phyloP scores from a whole-genome alignment of 2,329 filamentous ascomycete genomes.

The Verticillium klebahnii region DNA sequence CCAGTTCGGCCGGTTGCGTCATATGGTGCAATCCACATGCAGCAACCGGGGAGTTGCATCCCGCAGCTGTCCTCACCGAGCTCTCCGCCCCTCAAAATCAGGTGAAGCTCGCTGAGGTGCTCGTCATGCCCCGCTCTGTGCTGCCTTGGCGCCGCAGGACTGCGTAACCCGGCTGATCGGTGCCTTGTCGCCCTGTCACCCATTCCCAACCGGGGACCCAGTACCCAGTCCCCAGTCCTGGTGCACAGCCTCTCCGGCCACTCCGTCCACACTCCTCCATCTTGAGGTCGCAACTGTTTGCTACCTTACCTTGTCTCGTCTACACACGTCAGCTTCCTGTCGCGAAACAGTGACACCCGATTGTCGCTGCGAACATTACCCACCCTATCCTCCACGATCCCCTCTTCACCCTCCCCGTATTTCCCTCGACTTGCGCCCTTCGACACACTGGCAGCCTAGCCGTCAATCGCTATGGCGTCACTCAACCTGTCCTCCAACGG shows the following conservation, averaged over 20 bases:
- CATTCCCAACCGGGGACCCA: neutral
- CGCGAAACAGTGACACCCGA: neutral
- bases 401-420: neutral
- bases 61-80: neutral
- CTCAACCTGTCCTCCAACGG: slow-evolving; percentile 77
- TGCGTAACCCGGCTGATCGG: neutral
- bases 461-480: slow-evolving; percentile 60
- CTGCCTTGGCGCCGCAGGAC: neutral
- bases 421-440: neutral
- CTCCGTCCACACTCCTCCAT: slow-evolving; percentile 1
- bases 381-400: neutral
- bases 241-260: slow-evolving; percentile 3
- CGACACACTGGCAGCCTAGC: slow-evolving; percentile 3
- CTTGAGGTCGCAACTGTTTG: neutral
- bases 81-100: neutral
- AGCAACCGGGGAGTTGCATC: neutral
- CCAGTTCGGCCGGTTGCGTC: slow-evolving; percentile 4
- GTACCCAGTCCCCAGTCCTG: neutral
- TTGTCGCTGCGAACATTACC: neutral
- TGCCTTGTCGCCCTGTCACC: neutral
- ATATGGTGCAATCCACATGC: slow-evolving; percentile 6
- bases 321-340: slow-evolving; percentile 11
- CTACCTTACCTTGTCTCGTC: neutral
- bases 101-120: neutral
- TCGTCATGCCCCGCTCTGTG: neutral